Conservation (phyloP, 148 eudicot genomes). For the Silene uniflora region DNA sequence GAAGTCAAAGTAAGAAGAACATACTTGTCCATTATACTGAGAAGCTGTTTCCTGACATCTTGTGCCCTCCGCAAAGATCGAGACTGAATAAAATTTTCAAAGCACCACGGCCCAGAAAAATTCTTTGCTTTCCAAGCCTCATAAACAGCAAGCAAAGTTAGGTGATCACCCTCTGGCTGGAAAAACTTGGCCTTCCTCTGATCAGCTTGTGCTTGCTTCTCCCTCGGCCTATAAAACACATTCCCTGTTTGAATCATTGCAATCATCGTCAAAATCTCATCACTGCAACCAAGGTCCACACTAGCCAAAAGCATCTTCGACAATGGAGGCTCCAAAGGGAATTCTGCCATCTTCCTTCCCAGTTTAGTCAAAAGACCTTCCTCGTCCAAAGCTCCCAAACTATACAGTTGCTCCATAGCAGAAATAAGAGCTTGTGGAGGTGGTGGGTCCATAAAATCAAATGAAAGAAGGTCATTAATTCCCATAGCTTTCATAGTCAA, state of each 20-base stretch:
- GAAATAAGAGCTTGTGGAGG: slow-evolving; percentile 93
- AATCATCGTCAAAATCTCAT: slow-evolving; percentile 90
- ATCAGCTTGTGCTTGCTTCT: slow-evolving; percentile 95
- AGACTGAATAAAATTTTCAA: slow-evolving; percentile 94
- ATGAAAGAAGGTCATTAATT: slow-evolving; percentile 73
- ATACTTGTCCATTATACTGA: slow-evolving; percentile 95
- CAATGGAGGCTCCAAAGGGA: slow-evolving; percentile 88
- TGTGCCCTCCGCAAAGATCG: slow-evolving; percentile 94
- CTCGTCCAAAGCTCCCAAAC: slow-evolving; percentile 90
- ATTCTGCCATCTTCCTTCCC: slow-evolving; percentile 95
- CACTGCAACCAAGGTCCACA: slow-evolving; percentile 94
- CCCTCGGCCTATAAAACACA: slow-evolving; percentile 84
- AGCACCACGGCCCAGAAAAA: slow-evolving; percentile 95
- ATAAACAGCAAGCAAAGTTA: slow-evolving; percentile 92
- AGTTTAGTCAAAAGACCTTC: slow-evolving; percentile 90
- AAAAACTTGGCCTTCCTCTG: slow-evolving; percentile 94
- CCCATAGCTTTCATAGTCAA: slow-evolving; percentile 93
- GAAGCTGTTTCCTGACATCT: slow-evolving; percentile 92
- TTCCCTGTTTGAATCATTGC: slow-evolving; percentile 97
- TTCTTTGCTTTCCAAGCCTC: slow-evolving; percentile 98
- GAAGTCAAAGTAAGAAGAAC: not conserved
- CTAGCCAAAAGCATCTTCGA: slow-evolving; percentile 95
- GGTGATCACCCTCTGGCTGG: slow-evolving; percentile 96
- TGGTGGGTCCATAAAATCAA: slow-evolving; percentile 98
- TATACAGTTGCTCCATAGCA: slow-evolving; percentile 89